A percentile compares a stretch with the other conserved stretches of the same genome.
Evolutionary conservation across 2,329 filamentous ascomycete genomes (phyloP).

Genomic region (Beauveria asiatica): DNA sequence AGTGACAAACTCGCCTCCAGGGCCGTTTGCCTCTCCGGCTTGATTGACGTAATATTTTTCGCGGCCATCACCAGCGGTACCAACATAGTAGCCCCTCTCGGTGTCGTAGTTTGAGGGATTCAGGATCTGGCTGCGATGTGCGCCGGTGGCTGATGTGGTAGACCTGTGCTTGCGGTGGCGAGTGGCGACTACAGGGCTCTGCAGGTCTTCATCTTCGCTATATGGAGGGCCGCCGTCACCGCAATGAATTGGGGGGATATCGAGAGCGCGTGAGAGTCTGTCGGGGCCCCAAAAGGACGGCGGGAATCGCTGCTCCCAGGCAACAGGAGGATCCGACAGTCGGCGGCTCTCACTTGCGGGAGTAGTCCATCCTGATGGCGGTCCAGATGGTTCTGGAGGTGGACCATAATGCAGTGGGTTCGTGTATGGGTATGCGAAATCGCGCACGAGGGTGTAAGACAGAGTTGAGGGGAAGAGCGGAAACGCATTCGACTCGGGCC

Average conservation of each 20-base stretch:
- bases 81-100: constrained; percentile 59
- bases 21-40: constrained; percentile 61
- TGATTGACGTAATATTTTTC: constrained; percentile 69
- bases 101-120: constrained; percentile 44
- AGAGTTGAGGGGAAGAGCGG: constrained; percentile 79
- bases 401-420: constrained; percentile 93
- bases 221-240: constrained; percentile 86
- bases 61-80: constrained; percentile 60
- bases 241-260: constrained; percentile 75
- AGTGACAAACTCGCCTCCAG: constrained; percentile 72
- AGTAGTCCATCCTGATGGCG: constrained; percentile 74
- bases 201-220: constrained; percentile 91
- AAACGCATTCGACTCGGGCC: constrained; percentile 73
- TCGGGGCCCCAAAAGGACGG: constrained; percentile 50
- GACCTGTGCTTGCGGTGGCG: constrained; percentile 82
- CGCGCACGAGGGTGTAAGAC: constrained; percentile 80
- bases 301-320: constrained; percentile 62
- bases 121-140: constrained; percentile 37
- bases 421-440: constrained; percentile 80
- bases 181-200: constrained; percentile 80
- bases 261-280: constrained; percentile 53
- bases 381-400: constrained; percentile 61
- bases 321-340: constrained; percentile 71
- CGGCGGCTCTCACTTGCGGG: constrained; percentile 72
- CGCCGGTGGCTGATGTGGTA: constrained; percentile 39